A percentile compares a stretch with the other conserved stretches of the same genome.
These are phyloP conservation scores for Macrocybe sp. DNA, from an alignment of 1,284 basidiomycete species.

Conservation along the genomic window DNA sequence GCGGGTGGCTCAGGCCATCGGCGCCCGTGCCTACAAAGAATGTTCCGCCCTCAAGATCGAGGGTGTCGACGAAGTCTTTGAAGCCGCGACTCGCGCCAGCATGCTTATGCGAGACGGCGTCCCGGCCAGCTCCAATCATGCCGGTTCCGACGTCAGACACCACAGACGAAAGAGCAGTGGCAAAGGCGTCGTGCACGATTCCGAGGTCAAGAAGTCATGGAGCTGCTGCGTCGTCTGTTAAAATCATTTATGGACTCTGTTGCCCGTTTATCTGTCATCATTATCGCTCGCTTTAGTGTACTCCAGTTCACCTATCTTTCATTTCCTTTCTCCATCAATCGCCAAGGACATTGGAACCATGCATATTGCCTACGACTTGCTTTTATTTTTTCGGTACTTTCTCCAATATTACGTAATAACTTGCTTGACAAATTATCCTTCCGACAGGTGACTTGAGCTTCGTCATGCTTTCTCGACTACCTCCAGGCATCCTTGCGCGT, in stretches of 20 bases:
- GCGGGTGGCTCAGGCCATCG: conserved; percentile 73
- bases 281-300: too few species aligned
- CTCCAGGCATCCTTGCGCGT: background rate
- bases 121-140: conserved; percentile 37
- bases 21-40: conserved; percentile 89
- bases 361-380: too few species aligned
- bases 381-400: background rate
- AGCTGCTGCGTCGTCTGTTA: conserved; percentile 58
- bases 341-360: too few species aligned
- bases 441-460: background rate
- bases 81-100: conserved; percentile 89
- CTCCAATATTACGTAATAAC: background rate
- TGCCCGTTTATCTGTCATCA: background rate
- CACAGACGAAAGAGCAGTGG: conserved; percentile 50
- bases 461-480: background rate
- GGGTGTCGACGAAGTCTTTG: conserved; percentile 94
- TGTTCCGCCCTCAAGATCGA: conserved; percentile 89
- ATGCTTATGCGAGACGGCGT: conserved; percentile 89
- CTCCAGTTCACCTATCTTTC: too few species aligned
- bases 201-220: conserved; percentile 40
- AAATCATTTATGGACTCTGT: background rate
- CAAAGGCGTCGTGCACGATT: conserved; percentile 38
- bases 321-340: too few species aligned
- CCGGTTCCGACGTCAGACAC: conserved; percentile 33
- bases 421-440: background rate